A percentile compares a stretch with the other conserved stretches of the same genome.
Conservation (phyloP, 352 stramenopile species). For the Phytophthora ohioensis region DNA sequence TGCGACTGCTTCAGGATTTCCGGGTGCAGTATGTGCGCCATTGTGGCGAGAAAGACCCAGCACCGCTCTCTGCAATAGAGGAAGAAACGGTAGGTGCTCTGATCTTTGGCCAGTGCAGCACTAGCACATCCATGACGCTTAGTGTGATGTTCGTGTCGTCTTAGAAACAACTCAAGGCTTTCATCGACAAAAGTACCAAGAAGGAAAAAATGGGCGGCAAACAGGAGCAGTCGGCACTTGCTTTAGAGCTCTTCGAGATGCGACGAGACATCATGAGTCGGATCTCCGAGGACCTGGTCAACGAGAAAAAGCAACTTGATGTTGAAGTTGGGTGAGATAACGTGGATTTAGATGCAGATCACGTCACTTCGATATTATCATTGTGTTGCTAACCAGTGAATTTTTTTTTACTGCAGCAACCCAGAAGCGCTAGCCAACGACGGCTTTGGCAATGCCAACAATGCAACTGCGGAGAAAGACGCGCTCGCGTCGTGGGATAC, state of each 20-base stretch:
- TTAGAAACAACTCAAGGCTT: constrained; percentile 60
- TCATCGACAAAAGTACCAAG: constrained; percentile 72
- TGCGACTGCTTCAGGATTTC: constrained; percentile 71
- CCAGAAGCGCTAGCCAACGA: constrained; percentile 30
- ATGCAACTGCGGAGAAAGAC: constrained; percentile 48
- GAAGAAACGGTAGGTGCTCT: constrained; percentile 45
- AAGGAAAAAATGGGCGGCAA: constrained; percentile 68
- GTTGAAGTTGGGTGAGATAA: constrained; percentile 57
- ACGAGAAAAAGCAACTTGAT: constrained; percentile 71
- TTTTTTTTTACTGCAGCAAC: constrained; percentile 23
- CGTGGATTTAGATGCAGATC: neutral
- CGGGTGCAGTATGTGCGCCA: constrained; percentile 51
- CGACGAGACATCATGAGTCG: constrained; percentile 72
- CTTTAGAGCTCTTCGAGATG: constrained; percentile 73
- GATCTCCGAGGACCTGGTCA: constrained; percentile 78
- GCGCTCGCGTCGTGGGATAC: constrained; percentile 75
- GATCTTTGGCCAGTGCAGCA: neutral
- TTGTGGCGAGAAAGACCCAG: constrained; percentile 31
- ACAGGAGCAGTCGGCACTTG: constrained; percentile 43
- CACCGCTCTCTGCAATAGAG: constrained; percentile 30
- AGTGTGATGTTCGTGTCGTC: neutral
- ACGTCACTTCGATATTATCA: constrained; percentile 1
- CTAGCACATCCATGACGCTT: neutral
- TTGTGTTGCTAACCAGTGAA: neutral
- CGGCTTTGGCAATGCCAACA: constrained; percentile 23